These are phyloP conservation scores for Gliomastix tumulicola DNA, from an alignment of 2,329 filamentous ascomycete genomes.

Conservation along the genomic window DNA sequence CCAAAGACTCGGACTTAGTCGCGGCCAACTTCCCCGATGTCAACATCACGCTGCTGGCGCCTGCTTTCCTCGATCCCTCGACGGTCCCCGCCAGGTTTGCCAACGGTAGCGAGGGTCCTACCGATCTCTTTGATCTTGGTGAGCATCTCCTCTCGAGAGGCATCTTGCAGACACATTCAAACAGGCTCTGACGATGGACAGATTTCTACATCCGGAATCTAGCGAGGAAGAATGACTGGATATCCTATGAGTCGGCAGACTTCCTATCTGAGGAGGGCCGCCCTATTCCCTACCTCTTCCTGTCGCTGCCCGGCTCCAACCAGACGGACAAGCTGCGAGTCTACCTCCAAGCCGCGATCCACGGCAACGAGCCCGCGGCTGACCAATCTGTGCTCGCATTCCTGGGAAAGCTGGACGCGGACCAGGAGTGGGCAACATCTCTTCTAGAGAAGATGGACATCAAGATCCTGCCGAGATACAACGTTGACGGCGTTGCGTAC, in stretches of 20 bases:
- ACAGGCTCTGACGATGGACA: constrained; percentile 4
- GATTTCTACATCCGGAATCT: constrained; percentile 17
- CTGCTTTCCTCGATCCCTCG: constrained; percentile 16
- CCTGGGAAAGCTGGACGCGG: constrained; percentile 16
- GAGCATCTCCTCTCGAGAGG: constrained; percentile 5
- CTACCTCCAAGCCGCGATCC: constrained; percentile 17
- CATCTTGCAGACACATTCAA: background rate
- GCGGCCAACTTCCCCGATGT: constrained; percentile 19
- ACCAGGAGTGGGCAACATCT: constrained; percentile 13
- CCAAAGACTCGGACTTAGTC: constrained; percentile 17
- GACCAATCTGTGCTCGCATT: constrained; percentile 16
- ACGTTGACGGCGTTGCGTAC: constrained; percentile 17
- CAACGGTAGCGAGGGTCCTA: constrained; percentile 19
- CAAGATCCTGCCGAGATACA: constrained; percentile 17
- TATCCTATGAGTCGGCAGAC: constrained; percentile 14
- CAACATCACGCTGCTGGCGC: constrained; percentile 16
- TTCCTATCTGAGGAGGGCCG: constrained; percentile 18
- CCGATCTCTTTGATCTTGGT: constrained; percentile 19
- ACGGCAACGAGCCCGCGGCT: constrained; percentile 17
- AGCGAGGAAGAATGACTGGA: constrained; percentile 16
- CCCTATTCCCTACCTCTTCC: constrained; percentile 7
- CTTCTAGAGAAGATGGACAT: constrained; percentile 18
- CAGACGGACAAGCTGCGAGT: constrained; percentile 13
- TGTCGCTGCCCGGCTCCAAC: constrained; percentile 3
- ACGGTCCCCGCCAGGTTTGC: constrained; percentile 13